These are phyloP conservation scores for Vitellaria paradoxa DNA, from an alignment of 179 eudicot species.

Conservation along the genomic window DNA sequence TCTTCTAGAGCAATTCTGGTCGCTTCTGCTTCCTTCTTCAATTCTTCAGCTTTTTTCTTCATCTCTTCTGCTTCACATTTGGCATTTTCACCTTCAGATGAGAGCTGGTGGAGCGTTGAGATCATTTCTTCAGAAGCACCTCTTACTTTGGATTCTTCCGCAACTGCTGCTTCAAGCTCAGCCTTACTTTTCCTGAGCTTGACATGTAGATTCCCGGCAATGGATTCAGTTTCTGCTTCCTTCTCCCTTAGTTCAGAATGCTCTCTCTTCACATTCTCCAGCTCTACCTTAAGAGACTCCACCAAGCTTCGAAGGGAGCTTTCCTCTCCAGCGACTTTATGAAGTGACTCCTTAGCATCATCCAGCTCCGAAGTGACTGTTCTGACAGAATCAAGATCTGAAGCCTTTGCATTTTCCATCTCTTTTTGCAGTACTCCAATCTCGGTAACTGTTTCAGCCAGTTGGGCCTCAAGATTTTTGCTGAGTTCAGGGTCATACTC, in stretches of 20 bases:
- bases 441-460: conserved; percentile 49
- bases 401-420: conserved; percentile 47
- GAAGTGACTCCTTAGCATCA: conserved; percentile 58
- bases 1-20: conserved; percentile 45
- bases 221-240: conserved; percentile 66
- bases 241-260: conserved; percentile 54
- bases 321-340: conserved; percentile 58
- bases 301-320: conserved; percentile 42
- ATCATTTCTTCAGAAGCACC: conserved; percentile 68
- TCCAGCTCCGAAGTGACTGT: conserved; percentile 54
- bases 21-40: conserved; percentile 59
- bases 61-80: conserved; percentile 60
- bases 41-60: conserved; percentile 58
- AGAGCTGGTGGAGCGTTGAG: conserved; percentile 53
- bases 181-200: conserved; percentile 72
- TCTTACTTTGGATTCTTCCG: conserved; percentile 56
- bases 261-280: conserved; percentile 62
- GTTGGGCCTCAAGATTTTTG: conserved; percentile 56
- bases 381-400: conserved; percentile 49
- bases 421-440: conserved; percentile 57
- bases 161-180: conserved; percentile 65
- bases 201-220: conserved; percentile 70
- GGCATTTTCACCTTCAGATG: conserved; percentile 59
- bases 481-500: conserved; percentile 53
- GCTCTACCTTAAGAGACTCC: conserved; percentile 53